Conservation (phyloP, 345 rosid species). For the Camelina hispida region DNA sequence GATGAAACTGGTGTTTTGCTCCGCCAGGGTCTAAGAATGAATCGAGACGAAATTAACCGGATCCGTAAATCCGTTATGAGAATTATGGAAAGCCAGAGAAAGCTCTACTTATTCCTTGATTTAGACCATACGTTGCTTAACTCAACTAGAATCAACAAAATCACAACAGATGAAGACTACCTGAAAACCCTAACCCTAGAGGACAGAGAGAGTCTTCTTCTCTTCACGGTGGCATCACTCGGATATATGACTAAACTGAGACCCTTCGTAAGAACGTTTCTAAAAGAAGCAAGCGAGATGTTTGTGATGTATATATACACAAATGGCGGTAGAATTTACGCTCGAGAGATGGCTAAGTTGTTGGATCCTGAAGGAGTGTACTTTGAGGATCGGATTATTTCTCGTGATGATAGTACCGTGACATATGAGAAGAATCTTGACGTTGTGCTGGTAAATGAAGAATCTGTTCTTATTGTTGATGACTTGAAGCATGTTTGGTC, state of each 20-base stretch:
- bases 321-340: not conserved
- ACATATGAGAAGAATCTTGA: not conserved
- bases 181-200: not conserved
- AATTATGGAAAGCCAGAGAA: not conserved
- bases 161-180: not conserved
- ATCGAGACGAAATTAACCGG: not conserved
- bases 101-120: slow-evolving; percentile 3
- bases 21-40: too few species aligned
- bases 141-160: not conserved
- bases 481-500: not conserved
- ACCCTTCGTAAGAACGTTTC: not conserved
- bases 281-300: not conserved
- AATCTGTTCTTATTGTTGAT: not conserved
- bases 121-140: not conserved
- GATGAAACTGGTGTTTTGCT: not conserved
- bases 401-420: slow-evolving; percentile 1
- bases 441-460: not conserved
- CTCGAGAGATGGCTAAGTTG: slow-evolving; percentile 6
- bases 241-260: not conserved
- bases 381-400: not conserved
- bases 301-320: not conserved
- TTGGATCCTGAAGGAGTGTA: not conserved
- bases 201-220: not conserved
- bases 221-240: not conserved
- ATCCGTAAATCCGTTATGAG: not conserved